phyloP scores from a whole-genome alignment of 176 grass and related monocot genomes.

The Musa acuminata region DNA sequence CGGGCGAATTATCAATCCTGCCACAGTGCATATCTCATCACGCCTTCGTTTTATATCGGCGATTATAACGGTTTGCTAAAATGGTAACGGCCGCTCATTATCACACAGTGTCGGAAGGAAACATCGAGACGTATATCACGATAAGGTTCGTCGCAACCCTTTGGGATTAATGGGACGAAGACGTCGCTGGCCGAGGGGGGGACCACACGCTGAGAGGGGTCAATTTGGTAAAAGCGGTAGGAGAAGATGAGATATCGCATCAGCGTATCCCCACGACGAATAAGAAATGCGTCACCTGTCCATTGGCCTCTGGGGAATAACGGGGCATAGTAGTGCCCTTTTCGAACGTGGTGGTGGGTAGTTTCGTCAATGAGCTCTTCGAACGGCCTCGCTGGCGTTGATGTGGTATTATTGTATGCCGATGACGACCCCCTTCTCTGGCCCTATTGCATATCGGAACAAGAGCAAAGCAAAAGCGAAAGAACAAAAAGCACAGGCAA shows the following conservation, averaged over 20 bases:
- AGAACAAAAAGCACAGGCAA: neutral
- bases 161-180: neutral
- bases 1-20: too few relatives aligned
- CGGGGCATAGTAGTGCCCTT: neutral
- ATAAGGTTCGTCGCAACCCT: neutral
- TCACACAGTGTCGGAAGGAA: neutral
- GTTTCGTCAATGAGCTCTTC: neutral
- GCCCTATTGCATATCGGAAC: neutral
- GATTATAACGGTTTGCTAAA: too few relatives aligned
- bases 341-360: neutral
- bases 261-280: too few relatives aligned
- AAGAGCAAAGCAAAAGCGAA: conserved; percentile 5
- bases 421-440: neutral
- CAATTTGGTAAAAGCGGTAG: neutral
- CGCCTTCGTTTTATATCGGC: too few relatives aligned
- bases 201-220: neutral
- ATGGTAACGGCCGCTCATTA: neutral
- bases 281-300: neutral
- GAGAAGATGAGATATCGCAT: neutral
- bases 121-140: neutral
- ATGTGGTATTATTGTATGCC: neutral
- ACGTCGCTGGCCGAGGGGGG: neutral
- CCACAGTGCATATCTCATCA: too few relatives aligned
- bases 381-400: neutral
- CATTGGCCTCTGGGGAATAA: neutral